Percentiles rank a stretch among this genome's conserved stretches.
Evolutionary conservation across 306 rosid genomes (phyloP).

Genomic region (Casuarina cunninghamiana): DNA sequence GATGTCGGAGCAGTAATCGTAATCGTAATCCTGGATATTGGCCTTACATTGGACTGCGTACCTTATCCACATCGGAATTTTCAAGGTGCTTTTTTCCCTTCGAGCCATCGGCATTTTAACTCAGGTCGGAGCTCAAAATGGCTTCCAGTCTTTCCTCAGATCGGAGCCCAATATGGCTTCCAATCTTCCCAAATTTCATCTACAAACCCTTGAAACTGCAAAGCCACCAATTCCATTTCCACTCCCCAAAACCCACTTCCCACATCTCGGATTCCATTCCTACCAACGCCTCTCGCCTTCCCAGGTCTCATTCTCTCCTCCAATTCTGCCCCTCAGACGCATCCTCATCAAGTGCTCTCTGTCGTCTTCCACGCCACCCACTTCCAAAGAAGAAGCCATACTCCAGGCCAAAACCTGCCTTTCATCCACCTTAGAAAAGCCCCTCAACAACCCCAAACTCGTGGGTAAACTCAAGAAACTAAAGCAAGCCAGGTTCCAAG

Average conservation of each 20-base stretch:
- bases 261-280: slow-evolving; percentile 32
- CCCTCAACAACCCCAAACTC: slow-evolving; percentile 74
- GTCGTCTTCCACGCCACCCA: slow-evolving; percentile 72
- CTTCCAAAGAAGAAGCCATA: slow-evolving; percentile 75
- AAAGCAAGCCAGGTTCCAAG: slow-evolving; percentile 68
- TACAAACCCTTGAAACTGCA: slow-evolving; percentile 29
- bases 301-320: slow-evolving; percentile 28
- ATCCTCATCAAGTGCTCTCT: slow-evolving; percentile 42
- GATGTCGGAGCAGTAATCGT: no score
- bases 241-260: slow-evolving; percentile 27
- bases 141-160: slow-evolving; percentile 40
- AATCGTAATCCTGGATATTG: neutral
- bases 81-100: slow-evolving; percentile 17
- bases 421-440: slow-evolving; percentile 66
- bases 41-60: neutral
- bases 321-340: slow-evolving; percentile 36
- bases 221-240: slow-evolving; percentile 33
- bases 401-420: slow-evolving; percentile 79
- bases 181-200: slow-evolving; percentile 39
- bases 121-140: slow-evolving; percentile 40
- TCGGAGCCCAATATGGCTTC: slow-evolving; percentile 52
- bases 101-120: neutral
- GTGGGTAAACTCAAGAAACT: slow-evolving; percentile 61
- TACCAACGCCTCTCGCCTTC: slow-evolving; percentile 7
- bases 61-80: slow-evolving; percentile 39